Evolutionary conservation across 1,139 yeast genomes (phyloP).

Genomic region (Hyphopichia burtonii): DNA sequence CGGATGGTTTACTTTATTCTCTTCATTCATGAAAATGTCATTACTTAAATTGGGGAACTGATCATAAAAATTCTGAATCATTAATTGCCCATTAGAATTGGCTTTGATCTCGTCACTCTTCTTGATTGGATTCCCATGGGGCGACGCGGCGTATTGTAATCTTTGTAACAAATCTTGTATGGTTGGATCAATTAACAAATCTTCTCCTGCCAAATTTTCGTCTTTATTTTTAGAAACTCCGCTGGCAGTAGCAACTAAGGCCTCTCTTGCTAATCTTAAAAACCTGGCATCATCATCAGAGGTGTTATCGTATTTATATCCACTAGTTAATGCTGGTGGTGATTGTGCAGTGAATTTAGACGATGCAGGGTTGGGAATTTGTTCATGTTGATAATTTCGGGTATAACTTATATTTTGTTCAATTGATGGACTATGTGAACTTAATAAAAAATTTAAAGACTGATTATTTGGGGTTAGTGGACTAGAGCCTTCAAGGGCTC

Average conservation of each 20-base stretch:
- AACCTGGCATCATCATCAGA: constrained; percentile 42
- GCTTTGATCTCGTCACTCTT: constrained; percentile 34
- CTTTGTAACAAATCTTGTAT: constrained; percentile 50
- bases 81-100: constrained; percentile 43
- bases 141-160: constrained; percentile 53
- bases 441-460: constrained; percentile 1
- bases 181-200: constrained; percentile 48
- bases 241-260: constrained; percentile 45
- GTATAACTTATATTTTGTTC: constrained; percentile 12
- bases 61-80: constrained; percentile 43
- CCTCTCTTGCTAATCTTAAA: constrained; percentile 44
- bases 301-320: not conserved
- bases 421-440: constrained; percentile 4
- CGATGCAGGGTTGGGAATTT: not conserved
- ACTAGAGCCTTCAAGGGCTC: not conserved
- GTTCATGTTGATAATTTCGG: constrained; percentile 6
- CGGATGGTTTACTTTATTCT: constrained; percentile 1
- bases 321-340: not conserved
- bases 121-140: constrained; percentile 51
- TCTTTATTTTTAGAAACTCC: constrained; percentile 18
- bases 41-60: constrained; percentile 46
- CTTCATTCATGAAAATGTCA: constrained; percentile 30
- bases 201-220: not conserved
- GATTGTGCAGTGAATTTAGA: not conserved
- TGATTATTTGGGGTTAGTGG: constrained; percentile 1